A percentile compares a stretch with the other conserved stretches of the same genome.
Conservation (phyloP, 139 green algal species). For the Ettlia oleoabundans region DNA sequence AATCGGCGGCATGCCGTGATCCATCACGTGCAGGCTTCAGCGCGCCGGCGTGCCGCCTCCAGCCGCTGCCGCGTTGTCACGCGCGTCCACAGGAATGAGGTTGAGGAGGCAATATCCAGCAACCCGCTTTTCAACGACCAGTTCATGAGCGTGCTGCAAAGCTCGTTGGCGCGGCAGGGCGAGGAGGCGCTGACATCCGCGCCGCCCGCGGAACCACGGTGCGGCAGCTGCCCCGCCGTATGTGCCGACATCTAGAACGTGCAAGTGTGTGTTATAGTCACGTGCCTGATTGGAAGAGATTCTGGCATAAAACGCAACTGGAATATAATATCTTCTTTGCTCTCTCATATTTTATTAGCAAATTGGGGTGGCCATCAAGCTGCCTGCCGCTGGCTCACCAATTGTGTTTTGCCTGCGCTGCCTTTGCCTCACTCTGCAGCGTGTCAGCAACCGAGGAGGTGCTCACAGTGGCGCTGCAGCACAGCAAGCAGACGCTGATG, state of each 20-base stretch:
- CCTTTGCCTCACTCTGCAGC: neutral
- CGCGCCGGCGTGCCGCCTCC: neutral
- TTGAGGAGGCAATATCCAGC: neutral
- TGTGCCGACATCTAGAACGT: neutral
- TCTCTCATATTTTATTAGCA: too few species aligned
- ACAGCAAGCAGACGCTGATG: conserved; percentile 31
- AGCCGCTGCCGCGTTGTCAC: neutral
- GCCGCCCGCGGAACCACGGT: conserved; percentile 15
- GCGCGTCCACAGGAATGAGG: neutral
- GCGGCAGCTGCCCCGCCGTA: neutral
- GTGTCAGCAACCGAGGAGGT: conserved; percentile 29
- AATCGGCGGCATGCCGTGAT: too few species aligned
- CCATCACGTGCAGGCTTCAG: neutral
- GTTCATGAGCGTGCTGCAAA: conserved; percentile 28
- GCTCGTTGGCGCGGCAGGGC: conserved; percentile 39
- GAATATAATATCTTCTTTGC: too few species aligned
- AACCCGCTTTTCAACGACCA: conserved; percentile 31
- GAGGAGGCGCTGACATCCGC: conserved; percentile 14
- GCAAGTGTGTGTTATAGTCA: neutral
- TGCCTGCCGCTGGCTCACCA: too few species aligned
- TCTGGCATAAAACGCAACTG: too few species aligned
- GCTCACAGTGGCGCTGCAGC: conserved; percentile 15
- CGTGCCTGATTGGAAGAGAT: too few species aligned
- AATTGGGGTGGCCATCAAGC: neutral
- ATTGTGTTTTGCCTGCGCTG: neutral